phyloP scores from a whole-genome alignment of 768 basidiomycete genomes.

The Kwoniella heveanensis region DNA sequence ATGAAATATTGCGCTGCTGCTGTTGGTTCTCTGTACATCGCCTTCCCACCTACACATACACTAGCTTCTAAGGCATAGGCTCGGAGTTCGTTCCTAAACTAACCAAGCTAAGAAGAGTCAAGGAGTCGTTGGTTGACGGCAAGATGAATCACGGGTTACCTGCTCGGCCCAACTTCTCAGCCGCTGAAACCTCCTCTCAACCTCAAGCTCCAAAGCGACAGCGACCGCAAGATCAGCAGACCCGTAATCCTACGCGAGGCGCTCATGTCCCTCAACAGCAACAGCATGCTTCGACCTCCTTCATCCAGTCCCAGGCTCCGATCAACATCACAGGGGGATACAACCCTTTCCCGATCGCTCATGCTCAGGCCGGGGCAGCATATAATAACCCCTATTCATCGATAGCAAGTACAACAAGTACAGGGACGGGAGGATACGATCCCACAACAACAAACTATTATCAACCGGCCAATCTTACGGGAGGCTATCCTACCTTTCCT shows the following conservation, averaged over 20 bases:
- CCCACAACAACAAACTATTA: no score
- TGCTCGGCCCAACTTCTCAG: constrained; percentile 17
- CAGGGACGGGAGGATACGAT: no score
- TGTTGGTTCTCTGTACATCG: no score
- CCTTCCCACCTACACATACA: no score
- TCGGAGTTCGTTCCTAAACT: no score
- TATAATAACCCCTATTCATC: neutral
- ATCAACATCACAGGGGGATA: constrained; percentile 3
- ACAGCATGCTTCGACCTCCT: neutral
- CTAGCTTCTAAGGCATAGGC: no score
- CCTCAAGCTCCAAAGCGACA: neutral
- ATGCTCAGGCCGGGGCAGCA: neutral
- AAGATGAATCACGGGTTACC: constrained; percentile 23
- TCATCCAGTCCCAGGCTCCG: neutral
- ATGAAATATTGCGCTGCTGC: neutral
- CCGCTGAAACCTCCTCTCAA: constrained; percentile 20
- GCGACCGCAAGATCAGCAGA: no score
- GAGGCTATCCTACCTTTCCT: constrained; percentile 9
- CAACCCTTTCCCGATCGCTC: neutral
- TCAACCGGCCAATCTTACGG: constrained; percentile 11
- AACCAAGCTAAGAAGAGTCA: no score
- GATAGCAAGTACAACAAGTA: no score
- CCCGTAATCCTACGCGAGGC: no score
- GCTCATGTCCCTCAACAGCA: neutral
- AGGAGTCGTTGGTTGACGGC: neutral